A percentile compares a stretch with the other conserved stretches of the same genome.
phyloP scores from a whole-genome alignment of 1,284 basidiomycete genomes.

The Ceratobasidium papillatum region DNA sequence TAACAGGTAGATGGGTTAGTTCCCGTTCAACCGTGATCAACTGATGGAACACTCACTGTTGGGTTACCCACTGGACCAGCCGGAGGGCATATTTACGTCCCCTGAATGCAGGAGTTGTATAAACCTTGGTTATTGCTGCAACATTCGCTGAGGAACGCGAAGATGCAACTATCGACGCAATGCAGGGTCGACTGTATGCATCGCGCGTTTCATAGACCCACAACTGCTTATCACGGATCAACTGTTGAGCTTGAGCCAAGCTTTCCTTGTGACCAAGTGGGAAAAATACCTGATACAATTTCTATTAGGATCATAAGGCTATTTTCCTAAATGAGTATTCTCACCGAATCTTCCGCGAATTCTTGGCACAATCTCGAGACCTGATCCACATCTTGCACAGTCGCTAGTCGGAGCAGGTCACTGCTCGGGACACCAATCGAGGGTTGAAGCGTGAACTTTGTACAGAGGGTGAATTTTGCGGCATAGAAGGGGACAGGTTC shows the following conservation, averaged over 20 bases:
- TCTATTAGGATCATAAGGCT: background rate
- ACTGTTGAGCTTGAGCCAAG: conserved; percentile 58
- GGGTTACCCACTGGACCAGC: conserved; percentile 60
- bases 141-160: conserved; percentile 63
- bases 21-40: background rate
- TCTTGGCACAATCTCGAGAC: conserved; percentile 61
- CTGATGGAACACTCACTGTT: conserved; percentile 17
- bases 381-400: conserved; percentile 51
- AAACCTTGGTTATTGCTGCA: conserved; percentile 72
- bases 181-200: conserved; percentile 47
- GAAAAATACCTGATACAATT: conserved; percentile 46
- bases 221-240: conserved; percentile 60
- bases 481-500: conserved; percentile 65
- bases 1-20: conserved; percentile 42
- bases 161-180: conserved; percentile 72
- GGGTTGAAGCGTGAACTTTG: conserved; percentile 54
- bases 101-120: conserved; percentile 62
- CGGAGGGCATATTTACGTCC: conserved; percentile 64
- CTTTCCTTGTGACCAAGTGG: conserved; percentile 64
- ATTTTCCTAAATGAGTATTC: background rate
- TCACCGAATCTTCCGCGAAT: conserved; percentile 67
- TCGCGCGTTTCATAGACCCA: conserved; percentile 67
- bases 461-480: conserved; percentile 67
- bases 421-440: conserved; percentile 49
- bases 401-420: conserved; percentile 53